A percentile compares a stretch with the other conserved stretches of the same genome.
These are phyloP conservation scores for Bidens hawaiensis DNA, from an alignment of 140 eudicot genomes.

Conservation along the genomic window DNA sequence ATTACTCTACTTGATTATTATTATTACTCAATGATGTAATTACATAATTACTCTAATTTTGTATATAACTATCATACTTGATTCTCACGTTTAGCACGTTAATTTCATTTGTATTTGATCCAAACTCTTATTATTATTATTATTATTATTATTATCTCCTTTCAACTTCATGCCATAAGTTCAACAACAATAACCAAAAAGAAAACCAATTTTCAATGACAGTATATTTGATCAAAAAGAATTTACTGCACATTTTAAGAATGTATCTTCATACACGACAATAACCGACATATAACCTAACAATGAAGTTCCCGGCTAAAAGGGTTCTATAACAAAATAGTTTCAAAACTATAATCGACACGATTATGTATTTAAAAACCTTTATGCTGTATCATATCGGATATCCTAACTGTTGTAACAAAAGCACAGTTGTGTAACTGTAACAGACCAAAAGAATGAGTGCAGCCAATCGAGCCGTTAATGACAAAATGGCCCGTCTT, in stretches of 20 bases:
- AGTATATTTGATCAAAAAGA: constrained; percentile 26
- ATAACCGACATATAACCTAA: constrained; percentile 35
- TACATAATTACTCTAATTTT: no score
- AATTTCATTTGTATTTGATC: no score
- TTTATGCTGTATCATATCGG: constrained; percentile 27
- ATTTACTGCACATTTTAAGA: constrained; percentile 55
- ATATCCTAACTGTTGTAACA: constrained; percentile 19
- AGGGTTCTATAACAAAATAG: constrained; percentile 31
- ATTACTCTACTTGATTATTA: no score
- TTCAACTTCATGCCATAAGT: background rate
- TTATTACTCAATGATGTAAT: no score
- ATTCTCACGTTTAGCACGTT: no score
- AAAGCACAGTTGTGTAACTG: constrained; percentile 41
- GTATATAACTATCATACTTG: no score
- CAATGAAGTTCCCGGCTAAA: constrained; percentile 24
- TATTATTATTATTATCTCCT: no score
- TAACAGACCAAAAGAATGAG: constrained; percentile 50
- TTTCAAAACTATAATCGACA: constrained; percentile 31
- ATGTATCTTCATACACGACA: constrained; percentile 32
- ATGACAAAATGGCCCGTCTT: background rate
- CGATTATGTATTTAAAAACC: constrained; percentile 20
- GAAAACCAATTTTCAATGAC: background rate
- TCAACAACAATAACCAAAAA: background rate
- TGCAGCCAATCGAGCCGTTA: constrained; percentile 23
- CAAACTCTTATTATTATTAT: no score